Evolutionary conservation across 23 red algal species (phyloP), one percentile per base, ranked within the genome.

Genomic region (Cyanidiococcus yangmingshanensis): DNA sequence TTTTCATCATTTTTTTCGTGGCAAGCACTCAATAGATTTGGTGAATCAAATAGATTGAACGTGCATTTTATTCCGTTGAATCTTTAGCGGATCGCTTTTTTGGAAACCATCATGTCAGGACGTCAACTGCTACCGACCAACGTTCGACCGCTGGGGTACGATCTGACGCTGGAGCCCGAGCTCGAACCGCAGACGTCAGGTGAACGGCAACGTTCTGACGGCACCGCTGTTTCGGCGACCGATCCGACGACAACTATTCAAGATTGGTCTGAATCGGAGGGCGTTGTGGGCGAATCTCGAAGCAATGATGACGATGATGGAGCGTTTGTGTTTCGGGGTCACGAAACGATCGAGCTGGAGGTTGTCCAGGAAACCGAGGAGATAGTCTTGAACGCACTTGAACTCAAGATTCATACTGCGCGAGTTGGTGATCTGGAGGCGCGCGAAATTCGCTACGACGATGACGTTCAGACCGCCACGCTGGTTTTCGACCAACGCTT

Each of bases 291-390:
- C n/a, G n/a, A n/a, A n/a, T n/a, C n/a, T n/a, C n/a, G n/a, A n/a
- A n/a, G n/a, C n/a, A n/a, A n/a, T n/a, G 50, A 57, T 57, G 63
- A 71, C 63, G n/a, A 71, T 3, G 63, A 71, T 25, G 63, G 16
- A 35, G n/a, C 32, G 63, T 71, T 71, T 71, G 27, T 30, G 7
- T 71, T 71, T 30, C 63, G 32, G n/a, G 63, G 63, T 27, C 63
- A 71, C 16, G 63, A 71, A 29, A 71, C 63, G 7, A 29, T 71
- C 7, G 63, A 71, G 27, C 21, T 71, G 16, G 63, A 71, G 63
- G 63, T 71, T 12, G 16, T 25, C n/a, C 12, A 35, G 63, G n/a
- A 25, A 2, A 71, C 63, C 16, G 7, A 29, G 12, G 7, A 7
- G 16, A 71, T 71, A 3, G 63, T 71, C 7, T 29, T 71, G 12